These are phyloP conservation scores for Acmispon strigosus DNA, from an alignment of 306 rosid genomes.

Conservation along the genomic window DNA sequence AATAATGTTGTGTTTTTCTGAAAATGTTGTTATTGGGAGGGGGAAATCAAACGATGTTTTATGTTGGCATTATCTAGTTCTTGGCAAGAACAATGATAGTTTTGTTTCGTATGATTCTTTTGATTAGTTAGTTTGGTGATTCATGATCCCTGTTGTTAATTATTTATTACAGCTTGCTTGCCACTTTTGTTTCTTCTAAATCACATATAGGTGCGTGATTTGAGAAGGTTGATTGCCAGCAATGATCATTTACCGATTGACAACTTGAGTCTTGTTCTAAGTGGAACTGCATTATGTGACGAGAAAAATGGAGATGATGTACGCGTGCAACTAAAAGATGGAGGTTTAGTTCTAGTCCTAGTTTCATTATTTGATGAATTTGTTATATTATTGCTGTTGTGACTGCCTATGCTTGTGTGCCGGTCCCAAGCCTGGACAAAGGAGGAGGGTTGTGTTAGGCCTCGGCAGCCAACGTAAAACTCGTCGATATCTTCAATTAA, in stretches of 20 bases:
- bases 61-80: too few species aligned
- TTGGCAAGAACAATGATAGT: too few species aligned
- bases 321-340: constrained; percentile 47
- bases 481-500: too few species aligned
- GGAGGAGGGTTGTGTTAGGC: too few species aligned
- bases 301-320: constrained; percentile 49
- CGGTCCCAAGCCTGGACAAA: too few species aligned
- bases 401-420: too few species aligned
- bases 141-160: neutral
- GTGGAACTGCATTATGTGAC: constrained; percentile 69
- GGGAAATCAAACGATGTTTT: too few species aligned
- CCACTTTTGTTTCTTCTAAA: constrained; percentile 20
- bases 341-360: constrained; percentile 49
- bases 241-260: constrained; percentile 47
- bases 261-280: constrained; percentile 67
- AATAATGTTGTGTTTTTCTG: too few species aligned
- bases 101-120: too few species aligned
- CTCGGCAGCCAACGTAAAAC: too few species aligned
- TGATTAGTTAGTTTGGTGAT: neutral
- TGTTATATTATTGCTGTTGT: neutral
- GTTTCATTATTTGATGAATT: constrained; percentile 11
- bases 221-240: constrained; percentile 61
- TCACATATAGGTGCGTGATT: constrained; percentile 57
- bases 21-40: too few species aligned
- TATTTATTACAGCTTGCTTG: neutral